Conservation (phyloP, 352 stramenopile genomes). For the Globisporangium paroecandrum region DNA sequence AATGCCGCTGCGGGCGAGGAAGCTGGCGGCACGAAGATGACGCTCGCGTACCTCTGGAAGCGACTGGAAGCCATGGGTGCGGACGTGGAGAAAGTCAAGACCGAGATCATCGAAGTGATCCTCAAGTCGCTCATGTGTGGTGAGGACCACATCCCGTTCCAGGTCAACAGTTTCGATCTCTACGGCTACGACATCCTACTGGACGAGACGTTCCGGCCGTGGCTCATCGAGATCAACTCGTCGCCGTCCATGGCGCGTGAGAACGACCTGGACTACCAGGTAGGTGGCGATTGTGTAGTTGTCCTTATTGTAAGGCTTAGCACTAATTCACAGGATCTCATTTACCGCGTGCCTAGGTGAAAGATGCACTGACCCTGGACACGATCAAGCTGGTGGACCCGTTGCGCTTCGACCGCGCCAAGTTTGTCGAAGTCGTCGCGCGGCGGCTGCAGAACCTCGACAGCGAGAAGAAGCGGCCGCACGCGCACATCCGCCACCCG, state of each 20-base stretch:
- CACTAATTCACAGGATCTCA: neutral
- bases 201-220: constrained; percentile 85
- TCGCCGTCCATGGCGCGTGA: constrained; percentile 90
- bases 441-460: constrained; percentile 58
- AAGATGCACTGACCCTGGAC: constrained; percentile 87
- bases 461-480: constrained; percentile 49
- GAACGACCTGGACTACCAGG: constrained; percentile 75
- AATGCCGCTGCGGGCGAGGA: constrained; percentile 37
- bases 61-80: constrained; percentile 61
- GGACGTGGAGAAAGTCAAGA: constrained; percentile 64
- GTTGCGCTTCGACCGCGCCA: constrained; percentile 71
- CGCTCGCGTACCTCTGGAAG: constrained; percentile 72
- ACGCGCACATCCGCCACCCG: constrained; percentile 52
- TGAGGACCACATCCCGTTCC: constrained; percentile 88
- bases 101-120: constrained; percentile 72
- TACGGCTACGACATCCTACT: constrained; percentile 95
- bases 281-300: neutral
- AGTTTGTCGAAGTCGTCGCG: constrained; percentile 62
- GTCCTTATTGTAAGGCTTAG: neutral
- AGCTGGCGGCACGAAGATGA: constrained; percentile 79
- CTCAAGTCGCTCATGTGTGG: constrained; percentile 85
- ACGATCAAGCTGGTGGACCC: constrained; percentile 85
- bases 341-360: constrained; percentile 50
- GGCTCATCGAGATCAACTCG: constrained; percentile 96
- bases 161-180: constrained; percentile 93